These are phyloP conservation scores for Fusarium vanettenii DNA, from an alignment of 2,329 filamentous ascomycete species.

Conservation along the genomic window DNA sequence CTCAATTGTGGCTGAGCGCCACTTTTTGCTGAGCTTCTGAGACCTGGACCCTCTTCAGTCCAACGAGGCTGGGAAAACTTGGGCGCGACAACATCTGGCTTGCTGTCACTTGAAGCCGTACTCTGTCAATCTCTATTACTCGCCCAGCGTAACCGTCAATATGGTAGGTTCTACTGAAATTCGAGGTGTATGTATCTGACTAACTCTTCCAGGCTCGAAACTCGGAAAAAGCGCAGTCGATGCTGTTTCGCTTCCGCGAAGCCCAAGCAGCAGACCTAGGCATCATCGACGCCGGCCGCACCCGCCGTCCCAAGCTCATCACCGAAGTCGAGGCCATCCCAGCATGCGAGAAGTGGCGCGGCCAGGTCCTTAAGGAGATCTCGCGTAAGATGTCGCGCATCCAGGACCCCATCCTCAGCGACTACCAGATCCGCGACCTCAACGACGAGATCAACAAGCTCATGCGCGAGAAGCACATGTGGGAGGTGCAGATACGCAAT, in stretches of 20 bases:
- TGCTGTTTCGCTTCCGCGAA: slow-evolving; percentile 99
- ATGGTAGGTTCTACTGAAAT: slow-evolving; percentile 43
- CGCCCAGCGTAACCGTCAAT: slow-evolving; percentile 33
- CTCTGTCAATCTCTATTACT: not conserved
- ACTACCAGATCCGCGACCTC: slow-evolving; percentile 96
- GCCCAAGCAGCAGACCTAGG: slow-evolving; percentile 95
- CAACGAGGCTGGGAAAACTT: slow-evolving; percentile 46
- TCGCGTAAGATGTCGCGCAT: slow-evolving; percentile 96
- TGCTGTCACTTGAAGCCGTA: slow-evolving; percentile 17
- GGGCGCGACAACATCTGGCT: slow-evolving; percentile 29
- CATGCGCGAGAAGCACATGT: slow-evolving; percentile 99
- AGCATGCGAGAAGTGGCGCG: slow-evolving; percentile 96
- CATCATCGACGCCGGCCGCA: slow-evolving; percentile 92
- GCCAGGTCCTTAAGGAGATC: slow-evolving; percentile 96
- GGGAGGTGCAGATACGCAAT: slow-evolving; percentile 96
- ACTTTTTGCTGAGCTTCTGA: not conserved
- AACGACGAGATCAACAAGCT: slow-evolving; percentile 99
- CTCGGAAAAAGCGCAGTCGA: slow-evolving; percentile 98
- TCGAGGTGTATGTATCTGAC: no score
- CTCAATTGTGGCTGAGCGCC: slow-evolving; percentile 20
- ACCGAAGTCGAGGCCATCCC: slow-evolving; percentile 87
- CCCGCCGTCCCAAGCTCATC: slow-evolving; percentile 90
- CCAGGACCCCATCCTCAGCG: slow-evolving; percentile 89
- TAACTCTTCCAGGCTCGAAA: slow-evolving; percentile 82
- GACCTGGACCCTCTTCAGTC: not conserved